These are phyloP conservation scores for Letharia columbiana DNA, from an alignment of 495 filamentous ascomycete genomes.

Conservation along the genomic window DNA sequence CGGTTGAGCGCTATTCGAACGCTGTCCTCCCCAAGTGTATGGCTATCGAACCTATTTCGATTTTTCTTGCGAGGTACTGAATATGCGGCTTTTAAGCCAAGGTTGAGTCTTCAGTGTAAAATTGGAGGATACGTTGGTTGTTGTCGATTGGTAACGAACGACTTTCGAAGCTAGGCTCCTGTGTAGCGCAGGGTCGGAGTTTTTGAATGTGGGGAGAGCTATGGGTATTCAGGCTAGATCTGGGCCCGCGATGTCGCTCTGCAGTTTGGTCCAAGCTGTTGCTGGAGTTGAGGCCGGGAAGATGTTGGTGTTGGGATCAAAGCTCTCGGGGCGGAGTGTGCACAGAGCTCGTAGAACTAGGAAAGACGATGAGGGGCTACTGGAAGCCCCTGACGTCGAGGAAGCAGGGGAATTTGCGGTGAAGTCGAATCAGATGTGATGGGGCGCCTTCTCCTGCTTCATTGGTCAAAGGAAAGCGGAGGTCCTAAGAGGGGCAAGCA, in stretches of 20 bases:
- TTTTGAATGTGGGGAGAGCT: not conserved
- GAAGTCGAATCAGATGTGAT: slow-evolving; percentile 17
- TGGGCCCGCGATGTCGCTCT: not conserved
- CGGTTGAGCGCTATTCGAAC: not conserved
- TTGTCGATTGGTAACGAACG: not conserved
- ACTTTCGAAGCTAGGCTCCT: not conserved
- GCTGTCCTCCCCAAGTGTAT: not conserved
- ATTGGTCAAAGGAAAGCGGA: not conserved
- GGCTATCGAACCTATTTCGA: not conserved
- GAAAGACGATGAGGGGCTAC: slow-evolving; percentile 3
- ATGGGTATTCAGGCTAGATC: not conserved
- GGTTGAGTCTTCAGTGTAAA: not conserved
- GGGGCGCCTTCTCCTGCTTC: not conserved
- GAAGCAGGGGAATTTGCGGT: slow-evolving; percentile 14
- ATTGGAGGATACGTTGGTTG: not conserved
- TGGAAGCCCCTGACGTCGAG: slow-evolving; percentile 10
- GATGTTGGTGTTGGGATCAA: slow-evolving; percentile 3
- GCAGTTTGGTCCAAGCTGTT: not conserved
- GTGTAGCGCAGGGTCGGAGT: not conserved
- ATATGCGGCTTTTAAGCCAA: not conserved
- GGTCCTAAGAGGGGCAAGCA: not conserved
- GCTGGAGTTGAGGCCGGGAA: not conserved
- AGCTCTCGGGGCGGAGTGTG: not conserved
- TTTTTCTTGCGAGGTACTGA: not conserved
- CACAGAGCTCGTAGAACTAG: not conserved